Conservation (phyloP, 2,329 filamentous ascomycete genomes). For the Beauveria sp. region DNA sequence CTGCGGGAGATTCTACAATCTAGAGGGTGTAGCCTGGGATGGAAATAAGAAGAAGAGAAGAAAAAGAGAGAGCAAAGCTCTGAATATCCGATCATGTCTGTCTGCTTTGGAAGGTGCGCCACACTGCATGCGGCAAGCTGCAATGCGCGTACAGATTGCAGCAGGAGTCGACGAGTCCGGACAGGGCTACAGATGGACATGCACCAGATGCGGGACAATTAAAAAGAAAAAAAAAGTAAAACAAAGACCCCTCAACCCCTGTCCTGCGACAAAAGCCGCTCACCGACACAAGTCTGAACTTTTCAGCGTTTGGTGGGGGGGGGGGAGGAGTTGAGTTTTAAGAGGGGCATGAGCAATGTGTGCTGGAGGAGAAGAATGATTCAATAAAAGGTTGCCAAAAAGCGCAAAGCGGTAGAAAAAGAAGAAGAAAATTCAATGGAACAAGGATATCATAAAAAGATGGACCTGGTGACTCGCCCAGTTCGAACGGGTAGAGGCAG, state of each 20-base stretch:
- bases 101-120: neutral
- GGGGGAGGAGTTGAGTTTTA: neutral
- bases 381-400: neutral
- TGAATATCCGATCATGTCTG: neutral
- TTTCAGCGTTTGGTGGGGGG: neutral
- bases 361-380: no score
- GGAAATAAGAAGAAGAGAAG: no score
- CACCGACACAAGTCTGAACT: neutral
- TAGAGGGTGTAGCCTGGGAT: no score
- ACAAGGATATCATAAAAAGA: neutral
- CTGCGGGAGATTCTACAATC: no score
- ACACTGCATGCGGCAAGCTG: neutral
- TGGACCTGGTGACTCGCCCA: neutral
- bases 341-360: neutral
- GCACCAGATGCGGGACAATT: neutral
- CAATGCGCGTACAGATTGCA: slow-evolving; percentile 2
- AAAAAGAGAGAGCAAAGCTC: neutral
- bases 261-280: neutral
- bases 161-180: neutral
- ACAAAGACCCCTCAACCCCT: no score
- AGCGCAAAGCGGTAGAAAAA: neutral
- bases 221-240: neutral
- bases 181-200: slow-evolving; percentile 5
- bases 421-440: neutral
- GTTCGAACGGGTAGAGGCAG: neutral